These are phyloP conservation scores for Silybum marianum DNA, from an alignment of 129 eudicot genomes.

Conservation along the genomic window DNA sequence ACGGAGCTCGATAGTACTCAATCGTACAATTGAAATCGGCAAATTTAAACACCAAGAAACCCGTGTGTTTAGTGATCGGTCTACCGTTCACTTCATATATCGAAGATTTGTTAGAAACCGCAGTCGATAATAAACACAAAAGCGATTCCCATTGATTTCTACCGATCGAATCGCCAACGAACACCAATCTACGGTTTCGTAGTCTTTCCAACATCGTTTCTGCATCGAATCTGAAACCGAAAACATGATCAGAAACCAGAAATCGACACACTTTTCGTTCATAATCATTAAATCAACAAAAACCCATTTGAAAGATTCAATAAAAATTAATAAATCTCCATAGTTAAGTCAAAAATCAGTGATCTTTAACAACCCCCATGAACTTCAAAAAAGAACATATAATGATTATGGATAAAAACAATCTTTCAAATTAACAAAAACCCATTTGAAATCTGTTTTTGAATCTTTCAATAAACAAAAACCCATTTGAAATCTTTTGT, in stretches of 20 bases:
- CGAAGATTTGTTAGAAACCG: constrained; percentile 55
- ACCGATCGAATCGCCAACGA: constrained; percentile 92
- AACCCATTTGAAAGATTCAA: not conserved
- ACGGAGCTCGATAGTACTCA: constrained; percentile 84
- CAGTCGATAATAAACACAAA: constrained; percentile 74
- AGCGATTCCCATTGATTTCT: constrained; percentile 97
- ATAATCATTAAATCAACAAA: not conserved
- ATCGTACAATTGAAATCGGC: constrained; percentile 74
- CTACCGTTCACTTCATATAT: constrained; percentile 73
- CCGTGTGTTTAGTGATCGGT: constrained; percentile 80
- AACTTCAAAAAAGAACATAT: not conserved
- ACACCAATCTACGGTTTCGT: constrained; percentile 59
- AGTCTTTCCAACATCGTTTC: constrained; percentile 65
- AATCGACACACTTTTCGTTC: not conserved
- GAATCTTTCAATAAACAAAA: too few species aligned
- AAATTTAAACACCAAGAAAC: constrained; percentile 68
- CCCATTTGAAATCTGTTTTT: too few species aligned
- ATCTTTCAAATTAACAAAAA: too few species aligned
- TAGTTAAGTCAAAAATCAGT: constrained; percentile 8
- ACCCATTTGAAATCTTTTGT: too few species aligned
- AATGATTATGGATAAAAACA: not conserved
- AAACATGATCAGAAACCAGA: not conserved
- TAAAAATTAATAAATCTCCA: not conserved
- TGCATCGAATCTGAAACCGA: constrained; percentile 67
- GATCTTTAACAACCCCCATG: constrained; percentile 9